These are phyloP conservation scores for Mycena galopus DNA, from an alignment of 768 basidiomycete species.

Conservation along the genomic window DNA sequence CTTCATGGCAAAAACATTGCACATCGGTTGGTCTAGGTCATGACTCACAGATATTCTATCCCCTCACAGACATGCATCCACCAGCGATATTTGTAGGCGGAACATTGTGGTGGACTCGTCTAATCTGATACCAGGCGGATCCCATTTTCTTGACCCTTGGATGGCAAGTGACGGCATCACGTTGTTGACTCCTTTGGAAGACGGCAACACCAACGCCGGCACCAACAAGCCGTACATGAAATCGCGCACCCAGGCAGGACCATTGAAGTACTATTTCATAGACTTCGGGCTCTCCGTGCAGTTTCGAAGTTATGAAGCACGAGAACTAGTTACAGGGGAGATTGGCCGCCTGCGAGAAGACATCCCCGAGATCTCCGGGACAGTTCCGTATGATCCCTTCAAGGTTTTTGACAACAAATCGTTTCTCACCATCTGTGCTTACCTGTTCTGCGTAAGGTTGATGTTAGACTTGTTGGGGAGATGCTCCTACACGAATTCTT, in stretches of 20 bases:
- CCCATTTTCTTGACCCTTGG: not conserved
- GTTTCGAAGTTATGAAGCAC: constrained; percentile 1
- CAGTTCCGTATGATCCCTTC: constrained; percentile 8
- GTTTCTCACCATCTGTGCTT: not conserved
- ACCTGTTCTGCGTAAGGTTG: constrained; percentile 3
- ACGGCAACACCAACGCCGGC: no score
- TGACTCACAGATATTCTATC: not conserved
- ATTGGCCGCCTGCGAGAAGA: not conserved
- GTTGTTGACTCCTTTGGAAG: not conserved
- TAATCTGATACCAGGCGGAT: constrained; percentile 12
- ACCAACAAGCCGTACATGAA: constrained; percentile 1
- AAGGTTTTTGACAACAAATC: not conserved
- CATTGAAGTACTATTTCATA: constrained; percentile 15
- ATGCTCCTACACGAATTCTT: not conserved
- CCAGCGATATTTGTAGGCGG: constrained; percentile 7
- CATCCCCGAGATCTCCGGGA: constrained; percentile 9
- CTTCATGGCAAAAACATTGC: constrained; percentile 16
- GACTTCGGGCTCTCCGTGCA: constrained; percentile 16
- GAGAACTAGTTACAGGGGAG: not conserved
- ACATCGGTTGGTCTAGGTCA: constrained; percentile 11
- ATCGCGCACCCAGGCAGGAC: constrained; percentile 2
- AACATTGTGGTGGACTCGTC: constrained; percentile 18
- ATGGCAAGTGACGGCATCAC: not conserved
- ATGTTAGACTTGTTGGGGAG: not conserved
- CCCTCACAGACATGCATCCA: not conserved